Conservation (phyloP, 306 rosid species). For the Fragaria ananassa region DNA sequence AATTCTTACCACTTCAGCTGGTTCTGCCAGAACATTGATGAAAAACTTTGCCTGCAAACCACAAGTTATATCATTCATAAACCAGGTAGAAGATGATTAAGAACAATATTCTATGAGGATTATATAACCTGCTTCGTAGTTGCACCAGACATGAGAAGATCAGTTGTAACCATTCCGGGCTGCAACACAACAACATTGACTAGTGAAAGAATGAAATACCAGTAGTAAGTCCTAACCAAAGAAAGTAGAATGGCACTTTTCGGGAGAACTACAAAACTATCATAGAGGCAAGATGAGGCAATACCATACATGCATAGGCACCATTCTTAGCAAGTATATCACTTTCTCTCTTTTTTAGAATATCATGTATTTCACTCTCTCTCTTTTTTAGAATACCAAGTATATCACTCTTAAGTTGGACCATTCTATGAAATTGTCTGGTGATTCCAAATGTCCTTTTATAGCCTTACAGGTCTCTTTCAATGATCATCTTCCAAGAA, state of each 20-base stretch:
- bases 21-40: conserved; percentile 92
- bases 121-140: conserved; percentile 74
- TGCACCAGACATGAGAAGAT: conserved; percentile 98
- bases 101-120: background rate
- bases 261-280: background rate
- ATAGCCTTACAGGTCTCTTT: background rate
- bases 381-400: background rate
- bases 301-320: background rate
- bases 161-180: conserved; percentile 99
- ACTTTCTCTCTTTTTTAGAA: background rate
- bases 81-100: conserved; percentile 6
- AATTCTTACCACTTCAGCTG: conserved; percentile 87
- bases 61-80: conserved; percentile 11
- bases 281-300: background rate
- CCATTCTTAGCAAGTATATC: background rate
- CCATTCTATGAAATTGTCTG: background rate
- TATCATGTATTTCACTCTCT: background rate
- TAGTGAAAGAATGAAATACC: background rate
- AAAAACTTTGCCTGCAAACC: conserved; percentile 87
- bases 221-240: background rate
- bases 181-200: conserved; percentile 36
- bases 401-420: background rate
- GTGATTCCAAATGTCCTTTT: background rate
- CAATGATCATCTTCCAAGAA: background rate
- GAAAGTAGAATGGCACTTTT: background rate